Evolutionary conservation across 176 grass and related monocot genomes (phyloP), one percentile per base, ranked within the genome.

Genomic region (Triticum monococcum): DNA sequence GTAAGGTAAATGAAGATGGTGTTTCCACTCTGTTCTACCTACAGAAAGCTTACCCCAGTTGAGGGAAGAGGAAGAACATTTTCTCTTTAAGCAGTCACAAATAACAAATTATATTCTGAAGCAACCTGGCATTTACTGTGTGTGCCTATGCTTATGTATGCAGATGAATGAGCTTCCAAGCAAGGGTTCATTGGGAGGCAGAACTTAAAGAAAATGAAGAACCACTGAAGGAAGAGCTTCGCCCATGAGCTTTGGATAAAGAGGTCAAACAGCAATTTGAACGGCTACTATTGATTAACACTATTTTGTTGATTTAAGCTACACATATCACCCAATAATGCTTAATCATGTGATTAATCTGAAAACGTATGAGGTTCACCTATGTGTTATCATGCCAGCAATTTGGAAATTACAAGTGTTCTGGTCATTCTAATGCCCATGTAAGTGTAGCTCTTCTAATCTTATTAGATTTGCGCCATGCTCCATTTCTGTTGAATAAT

Each of bases 131-230:
- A 17, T 77, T 87, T 61, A 85, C 57, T 86, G 38, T 90, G 24
- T 72, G 41, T 33, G 75, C 5, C 31, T 79, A 35, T 72, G 52
- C 79, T 71, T 86, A 71, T 78, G 22, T 65, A 35, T 45, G 18
- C 79, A 97, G 95, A 97, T 88, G 91, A 95, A 91, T 97, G 95
- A 97, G 95, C 82, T 97, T 97, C 74, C 85, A 85, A n/a, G 60
- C 93, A 88, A 88, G 92, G 16, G 68, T 92, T 77, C 68, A 30
- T 57, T 91, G 91, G 79, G 89, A 95, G 24, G 87, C 95, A 76
- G 87, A 97, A 68, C 76, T 84, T 78, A 73, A 79, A 86, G 78
- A 40, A 24, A 88, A 13, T 50, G 91, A 91, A 43, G 75, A 86
- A 30, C 48, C 85, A 8, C 81, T 59, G 77, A 89, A 95, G 35